These are phyloP conservation scores for Tylopilus sp. DNA, from an alignment of 768 basidiomycete species.

Conservation along the genomic window DNA sequence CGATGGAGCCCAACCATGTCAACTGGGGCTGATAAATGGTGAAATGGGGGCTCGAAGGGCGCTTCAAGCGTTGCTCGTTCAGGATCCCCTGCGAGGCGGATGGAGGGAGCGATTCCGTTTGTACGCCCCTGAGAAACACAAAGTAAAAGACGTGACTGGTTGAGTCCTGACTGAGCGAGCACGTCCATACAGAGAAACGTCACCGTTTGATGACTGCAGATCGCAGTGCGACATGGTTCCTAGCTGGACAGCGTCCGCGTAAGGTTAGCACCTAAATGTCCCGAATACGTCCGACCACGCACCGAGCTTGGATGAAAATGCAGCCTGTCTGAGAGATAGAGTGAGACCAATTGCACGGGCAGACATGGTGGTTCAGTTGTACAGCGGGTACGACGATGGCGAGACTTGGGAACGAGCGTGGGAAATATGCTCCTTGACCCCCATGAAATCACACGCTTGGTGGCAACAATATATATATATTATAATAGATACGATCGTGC, in stretches of 20 bases:
- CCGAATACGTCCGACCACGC: constrained; percentile 5
- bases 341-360: constrained; percentile 56
- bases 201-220: constrained; percentile 42
- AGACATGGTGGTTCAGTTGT: constrained; percentile 34
- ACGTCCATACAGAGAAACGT: background rate
- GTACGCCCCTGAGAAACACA: constrained; percentile 41
- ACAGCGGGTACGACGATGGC: background rate
- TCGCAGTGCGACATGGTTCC: constrained; percentile 37
- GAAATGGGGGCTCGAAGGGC: constrained; percentile 93
- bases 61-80: constrained; percentile 81
- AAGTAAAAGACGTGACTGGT: background rate
- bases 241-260: constrained; percentile 27
- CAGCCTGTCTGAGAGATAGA: constrained; percentile 50
- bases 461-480: constrained; percentile 3
- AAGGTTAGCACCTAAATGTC: background rate
- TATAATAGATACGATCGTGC: constrained; percentile 8
- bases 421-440: background rate
- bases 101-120: constrained; percentile 64
- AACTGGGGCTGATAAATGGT: constrained; percentile 96
- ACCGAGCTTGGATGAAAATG: constrained; percentile 35
- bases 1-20: constrained; percentile 86
- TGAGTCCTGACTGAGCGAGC: background rate
- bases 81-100: constrained; percentile 60
- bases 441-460: constrained; percentile 11
- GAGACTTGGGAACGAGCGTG: background rate